Conservation (phyloP, 768 basidiomycete species). For the Termitomyces sp. region DNA sequence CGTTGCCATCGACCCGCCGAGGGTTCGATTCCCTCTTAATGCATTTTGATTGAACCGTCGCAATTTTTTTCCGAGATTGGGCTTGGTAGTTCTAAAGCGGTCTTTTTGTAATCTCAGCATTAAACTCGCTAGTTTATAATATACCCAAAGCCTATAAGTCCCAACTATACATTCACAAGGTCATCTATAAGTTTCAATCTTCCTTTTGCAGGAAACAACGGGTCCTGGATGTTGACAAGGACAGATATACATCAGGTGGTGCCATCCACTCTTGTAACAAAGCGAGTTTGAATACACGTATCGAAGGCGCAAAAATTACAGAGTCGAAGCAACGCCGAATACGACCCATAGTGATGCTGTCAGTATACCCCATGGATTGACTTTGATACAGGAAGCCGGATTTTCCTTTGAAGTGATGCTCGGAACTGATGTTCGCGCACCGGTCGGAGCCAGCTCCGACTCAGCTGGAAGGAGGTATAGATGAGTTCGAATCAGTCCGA, state of each 20-base stretch:
- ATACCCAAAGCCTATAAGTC: no score
- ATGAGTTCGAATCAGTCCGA: not conserved
- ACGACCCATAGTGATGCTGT: not conserved
- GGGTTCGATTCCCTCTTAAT: conserved; percentile 7
- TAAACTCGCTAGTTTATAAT: not conserved
- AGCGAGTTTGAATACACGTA: not conserved
- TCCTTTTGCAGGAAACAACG: not conserved
- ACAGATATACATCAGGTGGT: not conserved
- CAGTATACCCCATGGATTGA: not conserved
- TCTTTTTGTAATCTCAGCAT: not conserved
- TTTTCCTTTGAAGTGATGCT: not conserved
- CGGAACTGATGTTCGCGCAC: conserved; percentile 22
- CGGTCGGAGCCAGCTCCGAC: conserved; percentile 34
- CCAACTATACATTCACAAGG: not conserved
- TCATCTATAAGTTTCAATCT: not conserved
- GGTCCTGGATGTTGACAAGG: not conserved
- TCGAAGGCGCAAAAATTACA: not conserved
- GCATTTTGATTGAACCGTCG: not conserved
- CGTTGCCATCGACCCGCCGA: conserved; percentile 38
- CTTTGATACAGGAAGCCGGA: not conserved
- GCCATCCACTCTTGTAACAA: not conserved
- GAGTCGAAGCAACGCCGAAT: not conserved
- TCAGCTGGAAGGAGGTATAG: not conserved
- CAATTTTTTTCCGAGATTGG: not conserved
- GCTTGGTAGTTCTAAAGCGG: not conserved